Percentiles rank a stretch among this genome's conserved stretches.
These are phyloP conservation scores for Pseudonectria foliicola DNA, from an alignment of 2,329 filamentous ascomycete species.

Conservation along the genomic window DNA sequence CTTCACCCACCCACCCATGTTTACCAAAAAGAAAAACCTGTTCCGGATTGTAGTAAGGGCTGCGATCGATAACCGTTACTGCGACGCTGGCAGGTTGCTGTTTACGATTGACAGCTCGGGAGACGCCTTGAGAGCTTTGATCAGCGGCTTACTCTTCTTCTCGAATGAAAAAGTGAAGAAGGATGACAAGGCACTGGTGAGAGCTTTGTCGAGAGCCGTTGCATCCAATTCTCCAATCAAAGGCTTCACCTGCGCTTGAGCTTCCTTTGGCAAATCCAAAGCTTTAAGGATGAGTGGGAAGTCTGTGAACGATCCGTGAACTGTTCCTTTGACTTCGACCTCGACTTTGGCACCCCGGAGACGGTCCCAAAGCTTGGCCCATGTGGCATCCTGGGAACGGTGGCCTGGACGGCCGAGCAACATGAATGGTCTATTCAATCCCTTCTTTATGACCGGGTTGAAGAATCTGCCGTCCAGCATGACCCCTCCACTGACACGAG, in stretches of 20 bases:
- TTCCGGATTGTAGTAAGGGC: too few species aligned
- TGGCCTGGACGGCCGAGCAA: constrained; percentile 25
- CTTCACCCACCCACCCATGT: too few species aligned
- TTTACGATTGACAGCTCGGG: constrained; percentile 13
- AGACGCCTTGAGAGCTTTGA: constrained; percentile 2
- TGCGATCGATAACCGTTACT: too few species aligned
- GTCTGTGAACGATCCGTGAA: constrained; percentile 28
- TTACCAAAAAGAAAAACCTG: too few species aligned
- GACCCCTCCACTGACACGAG: constrained; percentile 29
- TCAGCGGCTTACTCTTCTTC: constrained; percentile 4
- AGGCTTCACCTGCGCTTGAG: not conserved
- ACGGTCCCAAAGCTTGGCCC: constrained; percentile 23
- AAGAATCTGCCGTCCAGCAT: constrained; percentile 34
- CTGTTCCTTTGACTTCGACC: constrained; percentile 16
- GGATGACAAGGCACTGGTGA: constrained; percentile 13
- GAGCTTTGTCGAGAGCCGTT: constrained; percentile 9
- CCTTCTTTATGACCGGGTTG: constrained; percentile 20
- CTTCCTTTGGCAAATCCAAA: constrained; percentile 12
- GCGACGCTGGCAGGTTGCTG: constrained; percentile 6
- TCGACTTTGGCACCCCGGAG: constrained; percentile 21
- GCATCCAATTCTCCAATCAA: constrained; percentile 9
- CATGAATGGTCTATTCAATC: constrained; percentile 24
- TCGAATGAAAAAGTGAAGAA: constrained; percentile 17
- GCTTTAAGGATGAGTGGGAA: constrained; percentile 20
- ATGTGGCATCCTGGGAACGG: constrained; percentile 22